A percentile compares a stretch with the other conserved stretches of the same genome.
These are phyloP conservation scores for Penicillium sp. DNA, from an alignment of 2,329 filamentous ascomycete genomes.

Conservation along the genomic window DNA sequence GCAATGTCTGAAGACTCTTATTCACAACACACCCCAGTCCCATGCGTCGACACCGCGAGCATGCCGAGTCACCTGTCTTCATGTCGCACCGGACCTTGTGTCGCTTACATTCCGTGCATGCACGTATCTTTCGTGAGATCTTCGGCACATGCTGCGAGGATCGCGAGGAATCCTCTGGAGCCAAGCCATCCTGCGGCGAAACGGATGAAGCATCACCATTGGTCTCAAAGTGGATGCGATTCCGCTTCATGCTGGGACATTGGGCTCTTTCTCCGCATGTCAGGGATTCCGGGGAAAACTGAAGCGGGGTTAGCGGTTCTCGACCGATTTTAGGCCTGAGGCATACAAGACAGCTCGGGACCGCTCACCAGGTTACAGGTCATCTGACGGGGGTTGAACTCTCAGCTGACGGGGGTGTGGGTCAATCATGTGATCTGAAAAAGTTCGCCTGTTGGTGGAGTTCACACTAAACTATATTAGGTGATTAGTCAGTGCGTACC, in stretches of 20 bases:
- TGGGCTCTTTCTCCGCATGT: constrained; percentile 21
- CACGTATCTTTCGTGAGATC: constrained; percentile 44
- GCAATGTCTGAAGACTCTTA: constrained; percentile 48
- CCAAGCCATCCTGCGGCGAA: constrained; percentile 27
- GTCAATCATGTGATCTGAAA: too few relatives aligned
- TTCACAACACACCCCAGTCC: constrained; percentile 49
- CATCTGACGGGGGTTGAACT: too few relatives aligned
- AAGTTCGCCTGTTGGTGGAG: too few relatives aligned
- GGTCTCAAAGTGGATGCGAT: constrained; percentile 35
- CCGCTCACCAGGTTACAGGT: background rate
- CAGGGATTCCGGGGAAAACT: constrained; percentile 17
- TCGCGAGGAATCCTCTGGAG: constrained; percentile 28
- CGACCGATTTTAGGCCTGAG: constrained; percentile 17
- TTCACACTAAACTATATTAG: too few relatives aligned
- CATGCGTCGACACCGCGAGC: constrained; percentile 47
- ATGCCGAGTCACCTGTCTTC: constrained; percentile 45
- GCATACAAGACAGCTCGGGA: constrained; percentile 9
- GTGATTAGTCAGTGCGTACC: too few relatives aligned
- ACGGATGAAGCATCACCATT: constrained; percentile 34
- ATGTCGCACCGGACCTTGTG: constrained; percentile 54
- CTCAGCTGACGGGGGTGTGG: too few relatives aligned
- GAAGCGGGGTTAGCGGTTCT: constrained; percentile 21
- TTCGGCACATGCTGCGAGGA: constrained; percentile 32
- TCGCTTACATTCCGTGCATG: constrained; percentile 50
- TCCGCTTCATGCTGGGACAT: constrained; percentile 33